Conservation (phyloP, 345 rosid genomes). For the Dipteronia sinensis region DNA sequence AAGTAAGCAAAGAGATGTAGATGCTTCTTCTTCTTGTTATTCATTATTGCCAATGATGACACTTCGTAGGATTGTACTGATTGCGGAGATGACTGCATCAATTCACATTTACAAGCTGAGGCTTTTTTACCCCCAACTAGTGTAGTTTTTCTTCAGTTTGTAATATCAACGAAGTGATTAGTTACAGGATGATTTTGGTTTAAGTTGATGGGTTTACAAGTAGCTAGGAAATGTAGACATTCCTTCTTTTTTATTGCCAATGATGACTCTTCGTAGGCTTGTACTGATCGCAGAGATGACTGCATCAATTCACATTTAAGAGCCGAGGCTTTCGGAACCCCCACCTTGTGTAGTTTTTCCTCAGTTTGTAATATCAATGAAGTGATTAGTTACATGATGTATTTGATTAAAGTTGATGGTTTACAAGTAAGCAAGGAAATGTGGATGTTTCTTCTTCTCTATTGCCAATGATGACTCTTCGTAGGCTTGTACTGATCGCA, state of each 20-base stretch:
- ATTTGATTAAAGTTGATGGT: neutral
- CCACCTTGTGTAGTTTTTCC: neutral
- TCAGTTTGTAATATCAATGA: neutral
- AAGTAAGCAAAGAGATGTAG: neutral
- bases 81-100: slow-evolving; percentile 27
- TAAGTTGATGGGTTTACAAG: neutral
- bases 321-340: slow-evolving; percentile 27
- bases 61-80: slow-evolving; percentile 53
- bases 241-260: slow-evolving; percentile 13
- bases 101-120: slow-evolving; percentile 31
- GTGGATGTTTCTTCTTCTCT: neutral
- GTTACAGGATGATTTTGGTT: neutral
- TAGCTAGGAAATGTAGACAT: neutral
- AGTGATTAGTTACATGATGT: neutral
- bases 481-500: slow-evolving; percentile 48
- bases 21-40: neutral
- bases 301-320: slow-evolving; percentile 17
- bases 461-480: slow-evolving; percentile 41
- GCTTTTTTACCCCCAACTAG: neutral
- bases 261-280: slow-evolving; percentile 54
- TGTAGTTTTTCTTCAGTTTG: neutral
- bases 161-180: neutral
- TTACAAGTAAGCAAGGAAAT: neutral
- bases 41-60: slow-evolving; percentile 36
- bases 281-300: slow-evolving; percentile 35